phyloP scores from a whole-genome alignment of 805 yeast species.

The Ogataea degrootiae region DNA sequence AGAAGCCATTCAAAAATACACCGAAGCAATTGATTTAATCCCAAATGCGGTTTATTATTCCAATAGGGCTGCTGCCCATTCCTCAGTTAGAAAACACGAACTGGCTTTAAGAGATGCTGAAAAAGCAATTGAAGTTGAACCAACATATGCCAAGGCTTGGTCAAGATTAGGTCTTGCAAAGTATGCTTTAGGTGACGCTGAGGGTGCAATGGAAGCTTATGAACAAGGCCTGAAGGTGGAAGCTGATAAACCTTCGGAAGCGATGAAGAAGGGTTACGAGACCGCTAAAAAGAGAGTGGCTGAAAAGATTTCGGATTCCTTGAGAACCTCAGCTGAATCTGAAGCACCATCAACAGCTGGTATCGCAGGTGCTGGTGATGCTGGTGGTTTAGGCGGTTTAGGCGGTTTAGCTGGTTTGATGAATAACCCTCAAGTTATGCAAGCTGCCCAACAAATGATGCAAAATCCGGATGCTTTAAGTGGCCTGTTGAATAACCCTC shows the following conservation, averaged over 20 bases:
- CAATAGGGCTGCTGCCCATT: conserved; percentile 95
- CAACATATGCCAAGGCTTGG: conserved; percentile 85
- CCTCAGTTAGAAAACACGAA: conserved; percentile 69
- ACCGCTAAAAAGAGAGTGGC: conserved; percentile 87
- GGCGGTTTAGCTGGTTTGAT: conserved; percentile 65
- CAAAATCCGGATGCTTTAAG: conserved; percentile 73
- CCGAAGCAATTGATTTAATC: conserved; percentile 69
- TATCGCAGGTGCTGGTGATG: conserved; percentile 26
- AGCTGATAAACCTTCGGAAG: conserved; percentile 78
- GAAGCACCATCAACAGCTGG: conserved; percentile 22
- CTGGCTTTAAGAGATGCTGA: conserved; percentile 82
- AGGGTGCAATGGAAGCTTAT: conserved; percentile 87
- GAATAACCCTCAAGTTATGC: conserved; percentile 89
- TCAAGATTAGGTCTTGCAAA: conserved; percentile 92
- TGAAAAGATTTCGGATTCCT: conserved; percentile 53
- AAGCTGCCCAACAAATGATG: conserved; percentile 87
- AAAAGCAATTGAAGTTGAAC: conserved; percentile 71
- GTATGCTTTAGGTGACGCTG: conserved; percentile 90
- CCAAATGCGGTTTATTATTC: conserved; percentile 85
- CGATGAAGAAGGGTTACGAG: conserved; percentile 90
- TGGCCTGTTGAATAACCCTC: conserved; percentile 75
- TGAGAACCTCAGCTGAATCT: conserved; percentile 26
- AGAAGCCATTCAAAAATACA: conserved; percentile 70
- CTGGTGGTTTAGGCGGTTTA: conserved; percentile 62
- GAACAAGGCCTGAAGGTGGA: conserved; percentile 82